Conservation (phyloP, 2,329 filamentous ascomycete genomes). For the Ophiocordyceps camponoti-saundersi region DNA sequence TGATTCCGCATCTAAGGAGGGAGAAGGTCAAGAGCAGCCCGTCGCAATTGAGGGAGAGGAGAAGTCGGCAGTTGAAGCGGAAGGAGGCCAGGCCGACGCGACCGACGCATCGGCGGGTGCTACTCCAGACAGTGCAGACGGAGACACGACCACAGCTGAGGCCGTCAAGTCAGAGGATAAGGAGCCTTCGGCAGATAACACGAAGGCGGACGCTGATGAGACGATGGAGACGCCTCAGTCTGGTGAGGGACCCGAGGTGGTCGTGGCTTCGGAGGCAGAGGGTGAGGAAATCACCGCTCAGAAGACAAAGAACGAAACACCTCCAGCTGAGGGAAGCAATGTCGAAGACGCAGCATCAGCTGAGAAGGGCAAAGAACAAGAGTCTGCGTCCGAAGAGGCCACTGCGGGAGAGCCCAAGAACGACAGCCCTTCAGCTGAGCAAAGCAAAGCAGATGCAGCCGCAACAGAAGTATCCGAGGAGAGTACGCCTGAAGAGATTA, state of each 20-base stretch:
- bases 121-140: not conserved
- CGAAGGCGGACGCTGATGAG: not conserved
- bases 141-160: not conserved
- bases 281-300: no score
- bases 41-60: not conserved
- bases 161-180: not conserved
- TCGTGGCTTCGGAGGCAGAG: not conserved
- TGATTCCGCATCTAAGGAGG: not conserved
- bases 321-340: no score
- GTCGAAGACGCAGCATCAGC: no score
- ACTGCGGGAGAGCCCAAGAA: no score
- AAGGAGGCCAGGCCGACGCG: not conserved
- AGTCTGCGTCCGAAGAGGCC: no score
- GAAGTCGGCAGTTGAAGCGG: not conserved
- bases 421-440: no score
- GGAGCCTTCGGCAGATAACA: not conserved
- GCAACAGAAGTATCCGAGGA: no score
- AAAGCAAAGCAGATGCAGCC: no score
- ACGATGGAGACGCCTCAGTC: not conserved
- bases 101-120: not conserved
- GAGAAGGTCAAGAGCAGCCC: not conserved
- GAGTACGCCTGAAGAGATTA: no score
- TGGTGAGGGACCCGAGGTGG: not conserved
- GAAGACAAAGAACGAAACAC: no score
- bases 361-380: no score